Base-by-base conservation (phyloP, 2,329 filamentous ascomycete species). In the Fusarium piperis region DNA sequence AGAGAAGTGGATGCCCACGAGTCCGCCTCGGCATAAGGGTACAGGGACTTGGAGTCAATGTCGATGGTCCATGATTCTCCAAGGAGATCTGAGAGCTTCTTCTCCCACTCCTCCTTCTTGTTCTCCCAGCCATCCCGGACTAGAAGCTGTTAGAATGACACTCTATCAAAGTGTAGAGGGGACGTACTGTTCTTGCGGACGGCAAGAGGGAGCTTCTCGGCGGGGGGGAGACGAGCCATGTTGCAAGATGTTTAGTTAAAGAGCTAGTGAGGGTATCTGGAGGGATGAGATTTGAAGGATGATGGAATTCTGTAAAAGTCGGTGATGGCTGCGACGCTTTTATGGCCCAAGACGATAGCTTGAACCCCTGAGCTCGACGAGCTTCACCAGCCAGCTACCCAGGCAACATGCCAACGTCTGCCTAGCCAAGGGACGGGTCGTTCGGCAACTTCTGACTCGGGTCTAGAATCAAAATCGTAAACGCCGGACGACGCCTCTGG, bases 51-150 rank as follows among this genome's bases (percentile, higher is more conserved):
- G 20, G 85, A 83, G 68, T 85, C 82, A 72, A 86, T 80, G 9
- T 87, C 83, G 33, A 88, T 78, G 7, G 83, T 87, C 87, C 87
- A 89, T 9, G 80, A 39, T 36, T 79, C 78, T n/a, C 84, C 85
- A 3, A 89, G 81, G 44, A 83, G 48, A 0, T 81, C 79, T 0
- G 84, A 85, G 41, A 89, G 72, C 60, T 83, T 75, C 59, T 81
- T 76, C 75, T 87, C 85, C 15, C 83, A 68, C 3, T 81, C 83
- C 0, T 68, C 76, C 72, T 85, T 87, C 62, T 84, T 86, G 61
- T 75, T 80, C 18, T 88, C 85, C 82, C 82, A 89, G 16, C 83
- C 81, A 72, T 89, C 87, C 7, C 87, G 85, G 68, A 88, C 86
- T 88, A 44, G 11, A 36, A 18, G 3, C 2, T 6, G 13, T 58